Conservation (phyloP, 2,329 filamentous ascomycete genomes). For the Aspergillaceae sp. region DNA sequence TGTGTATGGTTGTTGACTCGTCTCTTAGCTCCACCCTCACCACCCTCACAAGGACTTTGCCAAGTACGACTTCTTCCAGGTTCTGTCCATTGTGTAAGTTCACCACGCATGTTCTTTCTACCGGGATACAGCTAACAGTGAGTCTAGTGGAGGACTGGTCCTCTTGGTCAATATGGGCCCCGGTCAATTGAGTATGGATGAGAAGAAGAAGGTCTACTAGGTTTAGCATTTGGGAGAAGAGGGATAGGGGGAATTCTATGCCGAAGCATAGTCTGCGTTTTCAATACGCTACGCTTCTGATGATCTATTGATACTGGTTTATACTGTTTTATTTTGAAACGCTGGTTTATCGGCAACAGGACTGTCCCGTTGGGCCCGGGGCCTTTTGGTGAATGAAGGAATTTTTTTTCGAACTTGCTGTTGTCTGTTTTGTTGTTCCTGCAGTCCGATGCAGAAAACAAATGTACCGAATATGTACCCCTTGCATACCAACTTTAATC, state of each 20-base stretch:
- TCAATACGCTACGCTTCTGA: background rate
- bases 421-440: no score
- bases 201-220: conserved; percentile 99
- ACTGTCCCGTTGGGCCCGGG: background rate
- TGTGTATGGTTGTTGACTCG: conserved; percentile 10
- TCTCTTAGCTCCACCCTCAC: conserved; percentile 74
- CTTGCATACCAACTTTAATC: no score
- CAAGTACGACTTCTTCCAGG: conserved; percentile 99
- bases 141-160: conserved; percentile 67
- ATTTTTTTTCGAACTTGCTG: no score
- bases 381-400: background rate
- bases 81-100: conserved; percentile 84
- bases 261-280: background rate
- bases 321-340: background rate
- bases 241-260: no score
- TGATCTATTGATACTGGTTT: background rate
- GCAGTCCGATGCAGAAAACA: no score
- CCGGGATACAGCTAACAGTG: no score
- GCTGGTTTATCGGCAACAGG: no score
- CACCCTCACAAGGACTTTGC: conserved; percentile 99
- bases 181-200: conserved; percentile 94
- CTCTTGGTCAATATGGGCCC: conserved; percentile 98
- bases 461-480: no score
- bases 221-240: background rate
- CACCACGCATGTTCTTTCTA: no score